A percentile compares a stretch with the other conserved stretches of the same genome.
Conservation (phyloP, 768 basidiomycete genomes). For the Lyophyllum semitale region DNA sequence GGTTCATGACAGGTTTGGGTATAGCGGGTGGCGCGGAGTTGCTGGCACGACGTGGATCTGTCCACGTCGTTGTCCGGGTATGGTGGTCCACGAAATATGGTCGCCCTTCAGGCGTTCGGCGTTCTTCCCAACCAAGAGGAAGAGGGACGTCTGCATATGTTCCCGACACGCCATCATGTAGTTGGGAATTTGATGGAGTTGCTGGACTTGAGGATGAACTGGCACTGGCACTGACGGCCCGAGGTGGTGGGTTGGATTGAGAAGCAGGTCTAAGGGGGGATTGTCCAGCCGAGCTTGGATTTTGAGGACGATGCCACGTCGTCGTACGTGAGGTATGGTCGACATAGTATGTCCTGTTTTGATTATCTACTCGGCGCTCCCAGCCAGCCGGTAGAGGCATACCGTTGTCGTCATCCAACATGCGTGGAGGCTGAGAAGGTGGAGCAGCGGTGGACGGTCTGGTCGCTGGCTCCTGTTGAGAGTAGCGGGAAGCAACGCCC, state of each 20-base stretch:
- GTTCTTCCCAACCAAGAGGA: slow-evolving; percentile 91
- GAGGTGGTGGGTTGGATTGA: slow-evolving; percentile 23
- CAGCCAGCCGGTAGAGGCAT: slow-evolving; percentile 74
- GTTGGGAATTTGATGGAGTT: slow-evolving; percentile 13
- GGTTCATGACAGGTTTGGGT: slow-evolving; percentile 47
- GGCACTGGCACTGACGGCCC: slow-evolving; percentile 26
- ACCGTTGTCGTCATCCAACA: slow-evolving; percentile 58
- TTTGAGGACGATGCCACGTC: slow-evolving; percentile 70
- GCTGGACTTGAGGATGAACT: slow-evolving; percentile 21
- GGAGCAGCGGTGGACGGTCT: slow-evolving; percentile 14
- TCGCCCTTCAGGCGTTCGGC: slow-evolving; percentile 85
- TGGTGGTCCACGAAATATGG: slow-evolving; percentile 71
- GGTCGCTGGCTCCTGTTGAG: slow-evolving; percentile 19
- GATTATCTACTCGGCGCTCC: slow-evolving; percentile 78
- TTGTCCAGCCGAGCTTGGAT: slow-evolving; percentile 25
- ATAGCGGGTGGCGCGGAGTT: slow-evolving; percentile 51
- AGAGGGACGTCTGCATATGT: slow-evolving; percentile 68
- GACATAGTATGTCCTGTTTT: slow-evolving; percentile 80
- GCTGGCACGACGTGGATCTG: slow-evolving; percentile 72
- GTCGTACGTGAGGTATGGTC: slow-evolving; percentile 84
- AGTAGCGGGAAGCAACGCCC: slow-evolving; percentile 19
- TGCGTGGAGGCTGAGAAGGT: slow-evolving; percentile 23
- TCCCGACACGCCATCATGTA: slow-evolving; percentile 30
- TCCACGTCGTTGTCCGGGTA: slow-evolving; percentile 90
- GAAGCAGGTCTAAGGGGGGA: slow-evolving; percentile 27